These are phyloP conservation scores for Amanita polypyramis DNA, from an alignment of 768 basidiomycete species.

Conservation along the genomic window DNA sequence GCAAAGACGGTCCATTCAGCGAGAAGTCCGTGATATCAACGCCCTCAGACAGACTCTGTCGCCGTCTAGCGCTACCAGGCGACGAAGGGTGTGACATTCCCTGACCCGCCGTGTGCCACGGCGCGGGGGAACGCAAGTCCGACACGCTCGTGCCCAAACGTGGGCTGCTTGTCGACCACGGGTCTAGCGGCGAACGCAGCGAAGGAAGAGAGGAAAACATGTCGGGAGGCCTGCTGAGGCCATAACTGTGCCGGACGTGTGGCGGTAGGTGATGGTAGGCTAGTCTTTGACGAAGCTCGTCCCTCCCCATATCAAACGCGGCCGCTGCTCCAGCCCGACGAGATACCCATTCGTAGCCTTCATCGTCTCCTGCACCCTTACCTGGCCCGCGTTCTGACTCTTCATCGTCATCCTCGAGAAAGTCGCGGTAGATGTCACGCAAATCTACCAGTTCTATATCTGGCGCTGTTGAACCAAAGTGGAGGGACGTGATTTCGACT, in stretches of 20 bases:
- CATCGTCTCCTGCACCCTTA: slow-evolving; percentile 52
- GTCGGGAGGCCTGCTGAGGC: slow-evolving; percentile 43
- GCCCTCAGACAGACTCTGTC: not conserved
- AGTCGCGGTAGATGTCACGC: slow-evolving; percentile 90
- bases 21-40: not conserved
- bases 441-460: slow-evolving; percentile 88
- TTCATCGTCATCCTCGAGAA: slow-evolving; percentile 76
- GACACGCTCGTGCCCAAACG: slow-evolving; percentile 3
- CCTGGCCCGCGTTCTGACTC: slow-evolving; percentile 38
- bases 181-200: slow-evolving; percentile 24
- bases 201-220: slow-evolving; percentile 47
- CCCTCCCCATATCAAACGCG: slow-evolving; percentile 28
- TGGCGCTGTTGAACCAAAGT: slow-evolving; percentile 77
- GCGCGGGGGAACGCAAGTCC: slow-evolving; percentile 2
- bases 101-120: not conserved
- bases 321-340: slow-evolving; percentile 29
- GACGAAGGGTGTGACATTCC: not conserved
- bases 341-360: slow-evolving; percentile 77
- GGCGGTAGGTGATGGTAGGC: slow-evolving; percentile 66
- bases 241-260: slow-evolving; percentile 62
- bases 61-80: not conserved
- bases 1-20: slow-evolving; percentile 4
- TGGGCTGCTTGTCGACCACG: slow-evolving; percentile 6
- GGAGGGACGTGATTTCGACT: slow-evolving; percentile 73
- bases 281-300: slow-evolving; percentile 29